Evolutionary conservation across 495 filamentous ascomycete species (phyloP), one percentile per base, ranked within the genome.

Genomic region (Podospora conica): DNA sequence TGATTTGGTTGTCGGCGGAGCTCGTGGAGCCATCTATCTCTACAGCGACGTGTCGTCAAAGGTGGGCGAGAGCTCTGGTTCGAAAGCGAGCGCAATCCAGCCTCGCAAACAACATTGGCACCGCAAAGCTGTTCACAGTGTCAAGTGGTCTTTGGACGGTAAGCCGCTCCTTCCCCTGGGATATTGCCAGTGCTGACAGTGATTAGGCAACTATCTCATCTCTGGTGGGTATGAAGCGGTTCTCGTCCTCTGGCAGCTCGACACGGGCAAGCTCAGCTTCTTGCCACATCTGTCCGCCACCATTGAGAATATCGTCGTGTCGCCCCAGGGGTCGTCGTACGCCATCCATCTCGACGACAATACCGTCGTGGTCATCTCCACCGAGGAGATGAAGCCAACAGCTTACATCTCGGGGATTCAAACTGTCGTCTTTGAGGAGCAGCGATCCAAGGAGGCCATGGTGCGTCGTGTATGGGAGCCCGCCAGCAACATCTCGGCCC

Each of bases 121-220:
- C 76, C 85, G 96, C 70, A 86, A 87, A 63, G 84, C 87, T 25
- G 93, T 96, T 3, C 85, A 85, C 69, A 83, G 90, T 9, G 81
- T 96, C 53, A 93, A 92, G 73, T 97, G 90, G 89, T 96, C 94
- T 23, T 81, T 78, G 70, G 94, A 98, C 83, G 96, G 95, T 95
- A 85, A 70, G 86, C 53, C 11, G 21, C n/a, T 55, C 12, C 12
- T 65, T 40, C 64, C 58, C 11, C 15, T n/a, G 22, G 24, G 20
- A 6, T 2, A 60, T 66, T 28, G 9, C 24, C 20, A 48, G 53
- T 63, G 18, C 68, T 76, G 71, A 69, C 68, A 65, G 60, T 22
- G 9, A 63, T 22, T 71, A 97, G 93, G 93, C n/a, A 94, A 97
- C 70, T 98, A 98, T 73, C 75, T 98, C 31, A 88, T 98, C 31